These are phyloP conservation scores for Stachybotrys chartarum DNA, from an alignment of 2,329 filamentous ascomycete genomes.

Conservation along the genomic window DNA sequence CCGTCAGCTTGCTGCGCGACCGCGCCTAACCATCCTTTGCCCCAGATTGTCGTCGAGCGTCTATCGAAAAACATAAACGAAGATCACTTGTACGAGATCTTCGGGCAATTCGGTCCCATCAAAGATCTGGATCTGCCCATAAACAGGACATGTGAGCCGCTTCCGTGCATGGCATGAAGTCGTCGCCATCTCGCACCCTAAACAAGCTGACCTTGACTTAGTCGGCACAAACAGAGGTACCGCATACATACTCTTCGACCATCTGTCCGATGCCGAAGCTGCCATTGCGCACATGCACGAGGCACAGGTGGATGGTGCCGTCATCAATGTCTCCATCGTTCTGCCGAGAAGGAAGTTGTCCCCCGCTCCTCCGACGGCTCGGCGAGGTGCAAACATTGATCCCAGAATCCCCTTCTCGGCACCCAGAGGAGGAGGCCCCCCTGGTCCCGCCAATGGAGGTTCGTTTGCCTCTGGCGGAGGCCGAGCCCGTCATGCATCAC, in stretches of 20 bases:
- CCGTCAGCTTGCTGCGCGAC: background rate
- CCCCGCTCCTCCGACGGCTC: conserved; percentile 65
- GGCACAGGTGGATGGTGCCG: conserved; percentile 79
- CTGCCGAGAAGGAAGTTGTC: conserved; percentile 78
- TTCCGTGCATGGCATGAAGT: background rate
- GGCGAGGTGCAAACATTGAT: conserved; percentile 53
- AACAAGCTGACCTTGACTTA: conserved; percentile 25
- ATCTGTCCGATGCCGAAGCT: conserved; percentile 71
- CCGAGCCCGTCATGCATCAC: conserved; percentile 29
- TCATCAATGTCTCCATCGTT: conserved; percentile 83
- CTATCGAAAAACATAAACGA: conserved; percentile 93
- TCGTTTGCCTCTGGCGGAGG: conserved; percentile 25
- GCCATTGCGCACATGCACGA: conserved; percentile 98
- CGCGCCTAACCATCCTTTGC: conserved; percentile 6
- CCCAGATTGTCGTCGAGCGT: conserved; percentile 88
- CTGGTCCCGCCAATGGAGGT: conserved; percentile 14
- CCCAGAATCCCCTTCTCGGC: conserved; percentile 30
- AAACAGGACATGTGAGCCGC: conserved; percentile 68
- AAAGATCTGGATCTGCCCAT: conserved; percentile 84
- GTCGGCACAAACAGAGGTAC: conserved; percentile 87
- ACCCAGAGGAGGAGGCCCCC: conserved; percentile 23
- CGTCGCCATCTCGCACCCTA: conserved; percentile 4
- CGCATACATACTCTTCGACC: conserved; percentile 80
- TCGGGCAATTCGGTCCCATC: conserved; percentile 80
- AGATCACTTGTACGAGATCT: conserved; percentile 83